Evolutionary conservation across 306 rosid genomes (phyloP), one percentile per base, ranked within the genome.

Genomic region (Quercus ilex): DNA sequence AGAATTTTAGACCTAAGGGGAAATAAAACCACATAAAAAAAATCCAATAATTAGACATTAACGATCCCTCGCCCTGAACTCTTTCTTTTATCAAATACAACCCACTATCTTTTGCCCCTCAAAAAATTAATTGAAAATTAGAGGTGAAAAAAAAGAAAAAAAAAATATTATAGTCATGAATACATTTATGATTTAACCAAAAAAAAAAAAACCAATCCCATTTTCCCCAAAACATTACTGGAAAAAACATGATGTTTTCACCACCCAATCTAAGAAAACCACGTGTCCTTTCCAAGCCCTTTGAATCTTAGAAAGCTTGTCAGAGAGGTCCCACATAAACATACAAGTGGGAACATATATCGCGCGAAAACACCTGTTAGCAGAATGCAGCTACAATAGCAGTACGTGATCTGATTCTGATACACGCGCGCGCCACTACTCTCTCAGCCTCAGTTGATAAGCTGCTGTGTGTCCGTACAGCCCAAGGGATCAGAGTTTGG

Each of bases 341-440:
- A 74, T 75, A 74, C 74, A 83, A 58, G 79, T 78, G 82, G 85
- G 86, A 82, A 88, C 91, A 92, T 60, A 92, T 65, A 78, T 81
- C 95, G 89, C 89, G 90, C 90, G 96, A 91, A 76, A 87, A 38
- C 51, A 79, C 62, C 31, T 63, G 86, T 86, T 81, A 79, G 87
- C 81, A 80, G 33, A 69, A 69, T 49, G 53, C 53, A 49, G 1
- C 53, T 41, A 56, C 11, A 41, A 2, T 7, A 41, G 46, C 46
- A 41, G 12, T 41, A 8, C 12, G 46, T 41, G 11, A 41, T 41
- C 41, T 35, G 41, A 35, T 35, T 6, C 41, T 35, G 7, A 5
- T 8, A 5, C 41, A 1, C 74, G 64, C 74, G 43, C 60, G 14
- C 55, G 51, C 33, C 78, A 74, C 33, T 21, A 33, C 12, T 30